Evolutionary conservation across 805 yeast genomes (phyloP).

Genomic region (Yamadazyma olivae): DNA sequence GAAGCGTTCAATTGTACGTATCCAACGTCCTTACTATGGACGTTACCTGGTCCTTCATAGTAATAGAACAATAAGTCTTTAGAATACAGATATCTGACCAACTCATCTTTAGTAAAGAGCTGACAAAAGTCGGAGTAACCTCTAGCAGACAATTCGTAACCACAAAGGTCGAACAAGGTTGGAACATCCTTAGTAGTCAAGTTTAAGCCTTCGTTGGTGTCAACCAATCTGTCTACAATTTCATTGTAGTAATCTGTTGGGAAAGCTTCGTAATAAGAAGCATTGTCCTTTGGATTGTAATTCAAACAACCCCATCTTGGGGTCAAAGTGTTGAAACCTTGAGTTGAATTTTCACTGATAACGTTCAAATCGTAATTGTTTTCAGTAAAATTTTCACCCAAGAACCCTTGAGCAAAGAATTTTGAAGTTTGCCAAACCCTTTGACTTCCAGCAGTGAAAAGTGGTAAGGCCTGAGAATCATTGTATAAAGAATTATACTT

Average conservation of each 20-base stretch:
- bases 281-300: slow-evolving; percentile 26
- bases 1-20: slow-evolving; percentile 51
- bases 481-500: slow-evolving; percentile 49
- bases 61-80: slow-evolving; percentile 61
- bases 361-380: slow-evolving; percentile 29
- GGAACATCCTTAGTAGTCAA: slow-evolving; percentile 52
- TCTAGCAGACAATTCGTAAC: slow-evolving; percentile 67
- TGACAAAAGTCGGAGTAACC: slow-evolving; percentile 69
- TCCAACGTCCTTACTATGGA: slow-evolving; percentile 57
- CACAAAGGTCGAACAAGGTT: slow-evolving; percentile 60
- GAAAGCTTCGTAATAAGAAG: slow-evolving; percentile 20
- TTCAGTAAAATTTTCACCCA: slow-evolving; percentile 41
- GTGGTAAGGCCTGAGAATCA: slow-evolving; percentile 34
- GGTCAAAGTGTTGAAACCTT: slow-evolving; percentile 61
- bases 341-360: slow-evolving; percentile 43
- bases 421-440: slow-evolving; percentile 56
- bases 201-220: slow-evolving; percentile 51
- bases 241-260: slow-evolving; percentile 44
- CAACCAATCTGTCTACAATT: slow-evolving; percentile 58
- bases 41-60: slow-evolving; percentile 61
- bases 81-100: slow-evolving; percentile 58
- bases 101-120: slow-evolving; percentile 66
- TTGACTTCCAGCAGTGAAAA: slow-evolving; percentile 54
- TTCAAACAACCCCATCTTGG: slow-evolving; percentile 46
- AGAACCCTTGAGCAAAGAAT: slow-evolving; percentile 59